Evolutionary conservation across 352 stramenopile genomes (phyloP).

Genomic region (Phytopythium montanum): DNA sequence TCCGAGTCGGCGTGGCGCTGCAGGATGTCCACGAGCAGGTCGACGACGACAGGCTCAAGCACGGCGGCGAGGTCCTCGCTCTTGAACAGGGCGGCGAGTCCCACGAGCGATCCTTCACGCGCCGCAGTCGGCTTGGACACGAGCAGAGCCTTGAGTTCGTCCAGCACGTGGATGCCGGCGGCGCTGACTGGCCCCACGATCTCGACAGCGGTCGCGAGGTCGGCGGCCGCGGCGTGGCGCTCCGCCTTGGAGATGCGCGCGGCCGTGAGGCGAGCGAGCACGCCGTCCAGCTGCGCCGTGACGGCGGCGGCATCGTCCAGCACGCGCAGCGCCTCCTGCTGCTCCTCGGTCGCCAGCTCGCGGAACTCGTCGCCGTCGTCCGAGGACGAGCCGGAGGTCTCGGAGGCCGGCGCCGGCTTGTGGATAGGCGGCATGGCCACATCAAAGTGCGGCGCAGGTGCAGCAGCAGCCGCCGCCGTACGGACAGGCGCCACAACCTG

Average conservation of each 20-base stretch:
- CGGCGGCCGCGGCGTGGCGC: slow-evolving; percentile 40
- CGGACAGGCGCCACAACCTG: slow-evolving; percentile 18
- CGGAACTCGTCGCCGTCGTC: slow-evolving; percentile 30
- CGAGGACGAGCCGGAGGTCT: slow-evolving; percentile 32
- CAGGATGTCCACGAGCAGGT: slow-evolving; percentile 46
- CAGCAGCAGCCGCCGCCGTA: slow-evolving; percentile 6
- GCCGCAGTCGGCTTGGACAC: slow-evolving; percentile 37
- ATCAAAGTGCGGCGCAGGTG: slow-evolving; percentile 1
- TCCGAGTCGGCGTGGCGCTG: slow-evolving; percentile 67
- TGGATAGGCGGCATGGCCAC: slow-evolving; percentile 13
- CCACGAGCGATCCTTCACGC: slow-evolving; percentile 51
- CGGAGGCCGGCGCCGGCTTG: slow-evolving; percentile 19
- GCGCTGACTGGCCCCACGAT: slow-evolving; percentile 32
- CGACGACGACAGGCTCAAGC: slow-evolving; percentile 53
- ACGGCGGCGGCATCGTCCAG: slow-evolving; percentile 29
- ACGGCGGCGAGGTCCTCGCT: slow-evolving; percentile 39
- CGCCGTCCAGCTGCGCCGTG: slow-evolving; percentile 27
- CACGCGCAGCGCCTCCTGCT: slow-evolving; percentile 33
- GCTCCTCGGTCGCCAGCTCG: slow-evolving; percentile 37
- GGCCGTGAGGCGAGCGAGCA: slow-evolving; percentile 43
- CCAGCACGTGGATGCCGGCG: slow-evolving; percentile 35
- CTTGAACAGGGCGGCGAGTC: slow-evolving; percentile 36
- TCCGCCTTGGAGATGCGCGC: slow-evolving; percentile 25
- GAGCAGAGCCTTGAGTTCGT: slow-evolving; percentile 40
- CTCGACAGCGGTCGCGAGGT: slow-evolving; percentile 45